phyloP scores from a whole-genome alignment of 257 asterid genomes.

The Capsicum rhomboideum region DNA sequence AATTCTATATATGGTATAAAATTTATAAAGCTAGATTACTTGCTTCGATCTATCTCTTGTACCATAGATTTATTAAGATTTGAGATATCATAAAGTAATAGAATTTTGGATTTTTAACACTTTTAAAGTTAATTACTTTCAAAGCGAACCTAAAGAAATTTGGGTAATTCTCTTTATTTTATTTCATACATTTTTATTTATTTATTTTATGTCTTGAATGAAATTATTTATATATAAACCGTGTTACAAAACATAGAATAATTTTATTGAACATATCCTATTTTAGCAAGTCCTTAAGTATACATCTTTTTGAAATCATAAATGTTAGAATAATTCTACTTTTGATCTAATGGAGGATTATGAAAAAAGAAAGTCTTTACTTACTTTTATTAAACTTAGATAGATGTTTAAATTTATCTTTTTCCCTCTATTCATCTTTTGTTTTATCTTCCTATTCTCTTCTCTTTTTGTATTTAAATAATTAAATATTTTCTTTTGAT shows the following conservation, averaged over 20 bases:
- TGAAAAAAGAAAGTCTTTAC: background rate
- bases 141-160: background rate
- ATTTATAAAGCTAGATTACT: background rate
- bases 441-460: background rate
- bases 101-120: background rate
- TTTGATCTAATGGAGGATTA: background rate
- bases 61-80: background rate
- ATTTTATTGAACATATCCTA: background rate
- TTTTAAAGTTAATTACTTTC: background rate
- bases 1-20: background rate
- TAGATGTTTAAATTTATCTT: background rate
- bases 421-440: background rate
- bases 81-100: background rate
- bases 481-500: background rate
- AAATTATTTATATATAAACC: background rate
- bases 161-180: background rate
- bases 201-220: background rate
- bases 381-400: background rate
- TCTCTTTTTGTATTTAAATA: background rate
- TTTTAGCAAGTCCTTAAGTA: background rate
- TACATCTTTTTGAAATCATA: background rate
- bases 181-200: background rate
- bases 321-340: background rate
- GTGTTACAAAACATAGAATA: background rate
- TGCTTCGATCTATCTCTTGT: background rate